Conservation (phyloP, 1,139 yeast species). For the Taphrina flavorubra region DNA sequence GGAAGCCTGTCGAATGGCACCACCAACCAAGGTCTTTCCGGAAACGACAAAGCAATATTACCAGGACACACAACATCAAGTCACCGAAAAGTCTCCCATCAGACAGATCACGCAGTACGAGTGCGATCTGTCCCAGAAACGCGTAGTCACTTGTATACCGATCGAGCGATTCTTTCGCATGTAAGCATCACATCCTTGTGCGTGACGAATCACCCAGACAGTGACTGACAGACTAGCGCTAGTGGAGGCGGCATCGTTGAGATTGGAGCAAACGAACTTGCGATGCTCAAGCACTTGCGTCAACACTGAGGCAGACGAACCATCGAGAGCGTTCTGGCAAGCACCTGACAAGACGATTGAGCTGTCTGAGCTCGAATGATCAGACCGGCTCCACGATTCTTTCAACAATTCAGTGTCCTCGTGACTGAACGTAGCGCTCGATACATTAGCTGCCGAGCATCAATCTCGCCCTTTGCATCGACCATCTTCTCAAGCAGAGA, state of each 20-base stretch:
- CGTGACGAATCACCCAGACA: background rate
- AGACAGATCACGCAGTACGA: conserved; percentile 38
- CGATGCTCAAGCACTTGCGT: conserved; percentile 14
- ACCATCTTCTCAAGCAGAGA: background rate
- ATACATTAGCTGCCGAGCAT: background rate
- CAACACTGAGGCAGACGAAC: background rate
- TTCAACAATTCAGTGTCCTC: background rate
- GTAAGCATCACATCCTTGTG: conserved; percentile 2
- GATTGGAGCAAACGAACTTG: conserved; percentile 28
- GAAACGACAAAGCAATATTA: conserved; percentile 38
- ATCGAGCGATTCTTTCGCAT: conserved; percentile 38
- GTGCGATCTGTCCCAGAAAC: conserved; percentile 28
- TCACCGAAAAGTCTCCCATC: conserved; percentile 25
- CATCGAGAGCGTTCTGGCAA: background rate
- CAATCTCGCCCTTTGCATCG: background rate
- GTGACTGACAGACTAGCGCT: conserved; percentile 18
- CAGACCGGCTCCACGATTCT: conserved; percentile 7
- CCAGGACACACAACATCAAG: conserved; percentile 29
- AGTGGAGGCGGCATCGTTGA: conserved; percentile 36
- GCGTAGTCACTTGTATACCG: conserved; percentile 34
- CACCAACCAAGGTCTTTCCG: conserved; percentile 40
- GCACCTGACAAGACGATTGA: background rate
- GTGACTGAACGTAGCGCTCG: background rate
- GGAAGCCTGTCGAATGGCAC: conserved; percentile 13
- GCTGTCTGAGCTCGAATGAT: background rate